Evolutionary conservation across 2,329 filamentous ascomycete species (phyloP), one percentile per base, ranked within the genome.

Genomic region (Gnomoniopsis sp.): DNA sequence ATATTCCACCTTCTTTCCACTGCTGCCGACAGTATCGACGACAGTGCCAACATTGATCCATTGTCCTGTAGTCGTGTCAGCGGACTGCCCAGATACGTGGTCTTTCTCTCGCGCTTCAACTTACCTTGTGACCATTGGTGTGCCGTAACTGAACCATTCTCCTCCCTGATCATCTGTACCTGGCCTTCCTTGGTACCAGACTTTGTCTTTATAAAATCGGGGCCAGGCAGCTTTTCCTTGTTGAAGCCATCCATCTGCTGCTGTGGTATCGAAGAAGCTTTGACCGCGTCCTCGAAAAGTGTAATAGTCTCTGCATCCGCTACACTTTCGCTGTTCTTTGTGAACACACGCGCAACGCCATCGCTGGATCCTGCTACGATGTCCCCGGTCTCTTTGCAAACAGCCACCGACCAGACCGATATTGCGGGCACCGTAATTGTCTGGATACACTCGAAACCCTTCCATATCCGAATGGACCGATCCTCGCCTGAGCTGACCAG

Each of bases 401-500:
- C 89, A n/a, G 92, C 90, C 19, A 99, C 91, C 15, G 86, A 82
- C 95, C 95, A 99, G 6, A 99, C 93, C 0, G 93, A 98, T 57
- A 98, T 96, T 11, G 95, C 95, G 12, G 95, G 95, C 68, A 97
- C 92, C 1, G 93, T 97, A 64, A 99, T 98, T 43, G 93, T 97
- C 73, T 99, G 95, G 49, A 96, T 76, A 70, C 93, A 98, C 58
- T 92, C 82, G 15, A 79, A 83, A 48, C 88, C 90, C 65, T 84
- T 88, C 95, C 96, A 99, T 70, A 99, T 79, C 54, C 91, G 85
- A 36, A 96, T 85, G 0, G 95, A 97, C n/a, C 95, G 85, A 74
- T 99, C 95, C 73, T 99, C 95, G 19, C 92, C 92, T 2, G 91
- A 87, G 72, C 93, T 98, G 51, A 96, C 89, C 33, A 99, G 79